phyloP scores from a whole-genome alignment of 2,329 filamentous ascomycete genomes.

The Colletotrichum limetticola region DNA sequence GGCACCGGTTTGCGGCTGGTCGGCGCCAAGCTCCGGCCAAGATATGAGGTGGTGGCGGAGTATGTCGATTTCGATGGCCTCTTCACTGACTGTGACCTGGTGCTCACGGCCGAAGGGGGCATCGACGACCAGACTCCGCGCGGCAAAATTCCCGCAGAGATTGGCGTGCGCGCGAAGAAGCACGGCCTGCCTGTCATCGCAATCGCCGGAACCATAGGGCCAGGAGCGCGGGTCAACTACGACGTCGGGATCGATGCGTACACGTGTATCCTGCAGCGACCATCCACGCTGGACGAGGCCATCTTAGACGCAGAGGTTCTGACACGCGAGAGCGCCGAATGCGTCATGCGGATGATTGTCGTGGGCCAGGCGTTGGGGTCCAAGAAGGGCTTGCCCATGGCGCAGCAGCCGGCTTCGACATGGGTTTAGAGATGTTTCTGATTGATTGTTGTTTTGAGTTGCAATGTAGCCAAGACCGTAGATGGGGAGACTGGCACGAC shows the following conservation, averaged over 20 bases:
- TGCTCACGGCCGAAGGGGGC: slow-evolving; percentile 64
- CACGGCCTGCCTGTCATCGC: slow-evolving; percentile 56
- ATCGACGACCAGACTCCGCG: slow-evolving; percentile 62
- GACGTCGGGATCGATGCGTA: slow-evolving; percentile 47
- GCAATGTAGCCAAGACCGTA: slow-evolving; percentile 26
- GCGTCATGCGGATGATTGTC: slow-evolving; percentile 46
- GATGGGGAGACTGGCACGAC: background rate
- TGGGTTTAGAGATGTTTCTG: slow-evolving; percentile 8
- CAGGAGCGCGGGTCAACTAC: slow-evolving; percentile 46
- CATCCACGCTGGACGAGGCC: slow-evolving; percentile 45
- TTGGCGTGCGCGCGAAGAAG: slow-evolving; percentile 58
- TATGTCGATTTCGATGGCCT: slow-evolving; percentile 59
- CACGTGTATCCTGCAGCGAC: slow-evolving; percentile 46
- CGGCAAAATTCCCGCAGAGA: slow-evolving; percentile 64
- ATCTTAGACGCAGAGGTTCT: slow-evolving; percentile 44
- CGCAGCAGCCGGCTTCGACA: slow-evolving; percentile 13
- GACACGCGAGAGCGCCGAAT: slow-evolving; percentile 46
- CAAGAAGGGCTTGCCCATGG: slow-evolving; percentile 10
- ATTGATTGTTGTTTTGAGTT: background rate
- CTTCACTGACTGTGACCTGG: slow-evolving; percentile 59
- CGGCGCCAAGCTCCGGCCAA: slow-evolving; percentile 55
- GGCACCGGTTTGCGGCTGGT: slow-evolving; percentile 61
- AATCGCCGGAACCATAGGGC: slow-evolving; percentile 50
- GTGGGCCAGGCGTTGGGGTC: slow-evolving; percentile 43
- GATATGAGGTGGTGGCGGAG: slow-evolving; percentile 61